phyloP scores from a whole-genome alignment of 257 asterid genomes.

The Lycium ferocissimum region DNA sequence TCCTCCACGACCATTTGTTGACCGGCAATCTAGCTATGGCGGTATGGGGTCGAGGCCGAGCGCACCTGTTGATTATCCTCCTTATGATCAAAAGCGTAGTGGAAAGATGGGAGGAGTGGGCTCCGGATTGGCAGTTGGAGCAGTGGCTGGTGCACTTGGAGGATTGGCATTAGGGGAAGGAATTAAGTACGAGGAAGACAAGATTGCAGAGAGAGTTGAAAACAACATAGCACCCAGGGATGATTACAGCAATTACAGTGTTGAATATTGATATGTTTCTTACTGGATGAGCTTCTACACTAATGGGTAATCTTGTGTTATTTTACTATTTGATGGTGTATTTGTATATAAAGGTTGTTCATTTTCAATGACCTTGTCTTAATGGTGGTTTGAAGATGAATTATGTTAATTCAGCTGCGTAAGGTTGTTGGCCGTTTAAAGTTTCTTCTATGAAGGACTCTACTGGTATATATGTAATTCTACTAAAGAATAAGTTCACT shows the following conservation, averaged over 20 bases:
- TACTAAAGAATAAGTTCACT: background rate
- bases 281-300: conserved; percentile 7
- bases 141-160: conserved; percentile 68
- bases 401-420: conserved; percentile 17
- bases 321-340: background rate
- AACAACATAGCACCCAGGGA: conserved; percentile 56
- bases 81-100: conserved; percentile 64
- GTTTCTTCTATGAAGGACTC: background rate
- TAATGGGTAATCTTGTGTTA: conserved; percentile 14
- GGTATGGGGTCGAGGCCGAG: conserved; percentile 80
- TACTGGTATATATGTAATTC: background rate
- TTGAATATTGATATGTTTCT: conserved; percentile 46
- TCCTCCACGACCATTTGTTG: conserved; percentile 56
- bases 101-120: conserved; percentile 62
- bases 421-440: background rate
- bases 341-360: conserved; percentile 18
- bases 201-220: conserved; percentile 59
- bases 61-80: conserved; percentile 83
- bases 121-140: conserved; percentile 70
- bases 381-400: background rate
- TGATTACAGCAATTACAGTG: conserved; percentile 60
- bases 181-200: conserved; percentile 64
- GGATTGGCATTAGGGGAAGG: conserved; percentile 81
- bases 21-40: conserved; percentile 59
- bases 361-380: conserved; percentile 1